Conservation (phyloP, 352 stramenopile genomes). For the Paralagenidium karlingii region DNA sequence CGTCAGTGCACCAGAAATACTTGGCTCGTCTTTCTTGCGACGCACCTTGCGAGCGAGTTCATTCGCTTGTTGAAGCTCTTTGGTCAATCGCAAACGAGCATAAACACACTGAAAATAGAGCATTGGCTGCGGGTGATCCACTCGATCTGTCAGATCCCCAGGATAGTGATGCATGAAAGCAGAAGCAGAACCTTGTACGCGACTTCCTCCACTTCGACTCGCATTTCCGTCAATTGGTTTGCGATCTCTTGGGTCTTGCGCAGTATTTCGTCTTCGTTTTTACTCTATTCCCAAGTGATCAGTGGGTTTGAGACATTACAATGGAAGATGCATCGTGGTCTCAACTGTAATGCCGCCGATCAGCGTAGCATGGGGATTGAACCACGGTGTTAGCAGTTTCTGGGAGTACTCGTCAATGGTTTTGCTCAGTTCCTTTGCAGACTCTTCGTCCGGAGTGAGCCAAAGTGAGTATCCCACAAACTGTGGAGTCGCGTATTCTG, state of each 20-base stretch:
- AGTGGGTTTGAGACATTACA: too few species aligned
- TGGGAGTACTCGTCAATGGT: slow-evolving; percentile 23
- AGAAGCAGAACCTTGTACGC: slow-evolving; percentile 30
- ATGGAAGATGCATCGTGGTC: too few species aligned
- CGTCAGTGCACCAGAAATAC: background rate
- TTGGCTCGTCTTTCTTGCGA: background rate
- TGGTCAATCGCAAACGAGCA: slow-evolving; percentile 22
- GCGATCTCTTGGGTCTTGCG: slow-evolving; percentile 22
- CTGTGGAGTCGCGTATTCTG: slow-evolving; percentile 16
- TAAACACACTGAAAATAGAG: slow-evolving; percentile 68
- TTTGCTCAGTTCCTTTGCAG: slow-evolving; percentile 9
- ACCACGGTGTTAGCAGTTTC: slow-evolving; percentile 24
- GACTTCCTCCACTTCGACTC: slow-evolving; percentile 20
- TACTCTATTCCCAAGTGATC: too few species aligned
- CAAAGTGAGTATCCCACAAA: slow-evolving; percentile 52
- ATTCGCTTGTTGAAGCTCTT: slow-evolving; percentile 20
- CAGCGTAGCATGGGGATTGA: slow-evolving; percentile 47
- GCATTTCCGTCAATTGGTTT: slow-evolving; percentile 12
- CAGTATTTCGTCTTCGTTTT: slow-evolving; percentile 10
- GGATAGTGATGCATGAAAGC: background rate
- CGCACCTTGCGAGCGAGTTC: slow-evolving; percentile 21
- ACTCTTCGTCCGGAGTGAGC: slow-evolving; percentile 17
- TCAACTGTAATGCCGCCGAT: slow-evolving; percentile 32
- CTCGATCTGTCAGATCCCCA: background rate
- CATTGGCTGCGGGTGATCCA: slow-evolving; percentile 11